phyloP scores from a whole-genome alignment of 805 yeast genomes.

The Candida takata region DNA sequence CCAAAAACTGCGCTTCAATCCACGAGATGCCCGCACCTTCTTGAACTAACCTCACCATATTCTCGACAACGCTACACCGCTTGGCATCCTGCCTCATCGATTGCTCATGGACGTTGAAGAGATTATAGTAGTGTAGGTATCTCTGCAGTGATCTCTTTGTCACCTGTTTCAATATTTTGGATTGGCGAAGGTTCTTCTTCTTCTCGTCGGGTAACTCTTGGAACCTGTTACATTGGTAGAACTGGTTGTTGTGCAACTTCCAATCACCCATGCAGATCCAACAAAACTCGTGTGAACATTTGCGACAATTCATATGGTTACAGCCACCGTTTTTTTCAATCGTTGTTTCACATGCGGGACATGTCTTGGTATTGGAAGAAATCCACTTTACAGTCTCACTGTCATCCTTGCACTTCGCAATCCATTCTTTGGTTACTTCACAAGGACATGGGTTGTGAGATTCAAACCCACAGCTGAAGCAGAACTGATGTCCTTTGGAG shows the following conservation, averaged over 20 bases:
- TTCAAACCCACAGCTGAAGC: constrained; percentile 67
- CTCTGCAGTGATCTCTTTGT: constrained; percentile 48
- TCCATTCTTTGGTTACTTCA: constrained; percentile 60
- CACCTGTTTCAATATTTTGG: constrained; percentile 28
- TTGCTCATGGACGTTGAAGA: constrained; percentile 68
- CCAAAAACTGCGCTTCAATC: constrained; percentile 82
- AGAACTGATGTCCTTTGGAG: constrained; percentile 58
- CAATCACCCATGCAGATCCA: constrained; percentile 87
- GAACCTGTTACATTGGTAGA: constrained; percentile 62
- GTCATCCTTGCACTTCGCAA: constrained; percentile 74
- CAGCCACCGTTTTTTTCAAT: constrained; percentile 97
- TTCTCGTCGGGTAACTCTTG: constrained; percentile 32
- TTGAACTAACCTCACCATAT: constrained; percentile 58
- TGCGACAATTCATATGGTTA: constrained; percentile 87
- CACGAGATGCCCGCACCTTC: constrained; percentile 61
- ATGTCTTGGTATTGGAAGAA: constrained; percentile 70
- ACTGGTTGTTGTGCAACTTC: constrained; percentile 57
- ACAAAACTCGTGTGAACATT: constrained; percentile 76
- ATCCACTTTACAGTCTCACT: constrained; percentile 88
- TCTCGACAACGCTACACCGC: constrained; percentile 56
- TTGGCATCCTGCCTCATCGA: constrained; percentile 68
- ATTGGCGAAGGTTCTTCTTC: constrained; percentile 24
- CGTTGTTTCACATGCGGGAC: constrained; percentile 72
- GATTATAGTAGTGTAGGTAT: constrained; percentile 68
- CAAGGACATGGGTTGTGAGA: constrained; percentile 88